These are phyloP conservation scores for Aureobasidium sp. DNA, from an alignment of 2,329 filamentous ascomycete genomes.

Conservation along the genomic window DNA sequence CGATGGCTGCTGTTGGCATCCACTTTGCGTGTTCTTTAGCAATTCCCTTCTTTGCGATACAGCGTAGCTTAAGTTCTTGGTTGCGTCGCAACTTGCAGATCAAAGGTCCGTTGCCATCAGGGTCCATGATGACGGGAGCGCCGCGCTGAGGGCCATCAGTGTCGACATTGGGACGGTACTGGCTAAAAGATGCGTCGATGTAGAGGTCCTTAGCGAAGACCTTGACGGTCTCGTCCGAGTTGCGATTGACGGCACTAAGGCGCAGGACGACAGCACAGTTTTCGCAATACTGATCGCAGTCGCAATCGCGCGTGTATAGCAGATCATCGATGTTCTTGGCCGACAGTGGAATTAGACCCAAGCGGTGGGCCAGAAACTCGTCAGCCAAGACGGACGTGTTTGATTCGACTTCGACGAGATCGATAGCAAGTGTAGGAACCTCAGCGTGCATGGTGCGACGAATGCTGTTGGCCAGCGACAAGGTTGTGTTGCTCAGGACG, in stretches of 20 bases:
- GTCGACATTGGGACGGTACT: background rate
- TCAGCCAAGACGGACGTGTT: conserved; percentile 96
- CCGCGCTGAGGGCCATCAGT: conserved; percentile 39
- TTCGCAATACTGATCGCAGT: conserved; percentile 92
- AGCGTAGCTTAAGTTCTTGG: conserved; percentile 84
- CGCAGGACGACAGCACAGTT: conserved; percentile 80
- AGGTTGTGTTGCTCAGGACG: conserved; percentile 79
- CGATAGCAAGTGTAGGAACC: conserved; percentile 89
- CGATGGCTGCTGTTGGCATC: conserved; percentile 85
- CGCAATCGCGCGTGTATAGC: conserved; percentile 86
- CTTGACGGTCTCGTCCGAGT: conserved; percentile 79
- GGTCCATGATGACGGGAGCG: conserved; percentile 74
- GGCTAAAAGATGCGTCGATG: conserved; percentile 35
- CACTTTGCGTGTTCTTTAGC: conserved; percentile 99
- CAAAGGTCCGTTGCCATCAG: conserved; percentile 71
- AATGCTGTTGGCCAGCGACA: conserved; percentile 86
- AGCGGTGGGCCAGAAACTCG: conserved; percentile 88
- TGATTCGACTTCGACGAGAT: conserved; percentile 83
- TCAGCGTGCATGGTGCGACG: conserved; percentile 88
- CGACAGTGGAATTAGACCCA: conserved; percentile 82
- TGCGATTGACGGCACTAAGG: conserved; percentile 65
- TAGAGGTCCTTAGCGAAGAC: conserved; percentile 88
- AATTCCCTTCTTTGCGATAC: conserved; percentile 96
- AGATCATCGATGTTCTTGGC: conserved; percentile 76
- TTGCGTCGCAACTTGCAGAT: conserved; percentile 86